A percentile compares a stretch with the other conserved stretches of the same genome.
phyloP scores from a whole-genome alignment of 169 alveolate genomes.

The Cryptosporidium ryanae region DNA sequence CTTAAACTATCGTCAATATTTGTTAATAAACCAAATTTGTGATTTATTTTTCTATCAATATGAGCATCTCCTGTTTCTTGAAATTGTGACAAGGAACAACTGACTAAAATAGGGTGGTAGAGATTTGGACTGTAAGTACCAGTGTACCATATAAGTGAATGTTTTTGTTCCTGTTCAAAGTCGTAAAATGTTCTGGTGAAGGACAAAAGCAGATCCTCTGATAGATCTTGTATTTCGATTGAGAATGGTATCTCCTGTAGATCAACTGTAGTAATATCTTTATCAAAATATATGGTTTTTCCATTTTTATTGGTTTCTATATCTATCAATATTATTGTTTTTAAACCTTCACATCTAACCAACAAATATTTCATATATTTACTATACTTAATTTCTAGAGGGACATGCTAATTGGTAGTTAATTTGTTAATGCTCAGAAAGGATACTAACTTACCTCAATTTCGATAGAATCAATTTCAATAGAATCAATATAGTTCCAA shows the following conservation, averaged over 20 bases:
- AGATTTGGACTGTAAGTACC: too few species aligned
- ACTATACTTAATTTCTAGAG: conserved; percentile 36
- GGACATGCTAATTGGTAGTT: conserved; percentile 2
- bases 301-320: not conserved
- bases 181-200: too few species aligned
- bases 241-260: conserved; percentile 6
- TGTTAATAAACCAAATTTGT: too few species aligned
- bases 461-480: conserved; percentile 29
- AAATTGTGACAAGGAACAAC: too few species aligned
- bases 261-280: not conserved
- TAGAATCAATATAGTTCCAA: conserved; percentile 18
- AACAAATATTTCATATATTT: not conserved
- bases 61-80: too few species aligned
- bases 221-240: not conserved
- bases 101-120: conserved; percentile 17
- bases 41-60: too few species aligned
- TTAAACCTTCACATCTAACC: conserved; percentile 21
- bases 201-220: too few species aligned
- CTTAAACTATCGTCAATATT: too few species aligned
- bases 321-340: not conserved
- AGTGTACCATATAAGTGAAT: too few species aligned
- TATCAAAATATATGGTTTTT: not conserved
- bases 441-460: conserved; percentile 35
- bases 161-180: too few species aligned
- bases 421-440: not conserved